A percentile compares a stretch with the other conserved stretches of the same genome.
phyloP scores from a whole-genome alignment of 2,329 filamentous ascomycete genomes.

The Shiraia bambusicola region DNA sequence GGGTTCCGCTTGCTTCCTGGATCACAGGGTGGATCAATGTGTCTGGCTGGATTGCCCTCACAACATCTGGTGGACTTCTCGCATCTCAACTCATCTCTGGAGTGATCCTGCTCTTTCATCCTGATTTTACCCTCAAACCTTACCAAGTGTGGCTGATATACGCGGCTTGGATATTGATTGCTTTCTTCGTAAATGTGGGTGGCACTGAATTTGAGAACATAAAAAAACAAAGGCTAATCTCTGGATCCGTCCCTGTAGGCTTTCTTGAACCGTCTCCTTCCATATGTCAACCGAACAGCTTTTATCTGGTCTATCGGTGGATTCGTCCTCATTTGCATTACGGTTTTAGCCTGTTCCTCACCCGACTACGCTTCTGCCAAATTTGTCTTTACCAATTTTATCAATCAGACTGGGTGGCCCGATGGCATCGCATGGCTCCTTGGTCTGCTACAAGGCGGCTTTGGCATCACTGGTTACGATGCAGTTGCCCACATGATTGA shows the following conservation, averaged over 20 bases:
- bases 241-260: slow-evolving; percentile 20
- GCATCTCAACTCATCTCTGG: slow-evolving; percentile 68
- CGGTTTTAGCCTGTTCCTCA: slow-evolving; percentile 65
- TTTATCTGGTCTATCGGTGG: slow-evolving; percentile 71
- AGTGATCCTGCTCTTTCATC: slow-evolving; percentile 63
- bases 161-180: slow-evolving; percentile 61
- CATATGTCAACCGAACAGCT: slow-evolving; percentile 66
- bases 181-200: slow-evolving; percentile 61
- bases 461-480: slow-evolving; percentile 58
- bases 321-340: slow-evolving; percentile 70
- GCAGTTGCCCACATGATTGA: slow-evolving; percentile 59
- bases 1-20: slow-evolving; percentile 65
- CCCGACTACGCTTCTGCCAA: slow-evolving; percentile 64
- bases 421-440: slow-evolving; percentile 62
- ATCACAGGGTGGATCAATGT: slow-evolving; percentile 73
- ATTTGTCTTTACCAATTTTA: slow-evolving; percentile 68
- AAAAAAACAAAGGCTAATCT: too few species aligned
- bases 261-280: slow-evolving; percentile 63
- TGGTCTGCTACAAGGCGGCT: slow-evolving; percentile 55
- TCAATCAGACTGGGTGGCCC: slow-evolving; percentile 70
- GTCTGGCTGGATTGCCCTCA: slow-evolving; percentile 68
- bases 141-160: slow-evolving; percentile 78
- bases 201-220: too few species aligned
- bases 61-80: slow-evolving; percentile 67
- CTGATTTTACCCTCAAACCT: slow-evolving; percentile 57